Evolutionary conservation across 257 asterid species (phyloP).

Genomic region (Solanum phureja): DNA sequence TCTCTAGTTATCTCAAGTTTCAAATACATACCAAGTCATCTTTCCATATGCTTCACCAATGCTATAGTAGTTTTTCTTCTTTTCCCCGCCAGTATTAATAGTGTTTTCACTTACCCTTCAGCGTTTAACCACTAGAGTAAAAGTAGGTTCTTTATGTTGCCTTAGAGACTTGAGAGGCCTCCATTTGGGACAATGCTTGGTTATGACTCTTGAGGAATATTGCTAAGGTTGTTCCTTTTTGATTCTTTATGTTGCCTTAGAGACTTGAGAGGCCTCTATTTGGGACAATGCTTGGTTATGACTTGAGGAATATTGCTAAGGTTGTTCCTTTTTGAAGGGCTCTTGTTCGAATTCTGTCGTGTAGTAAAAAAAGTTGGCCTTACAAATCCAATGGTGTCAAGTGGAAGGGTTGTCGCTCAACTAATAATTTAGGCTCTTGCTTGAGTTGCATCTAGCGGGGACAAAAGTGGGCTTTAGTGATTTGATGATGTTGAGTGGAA

Average conservation of each 20-base stretch:
- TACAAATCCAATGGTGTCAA: background rate
- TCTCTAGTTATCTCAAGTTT: background rate
- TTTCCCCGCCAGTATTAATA: background rate
- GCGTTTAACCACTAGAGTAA: background rate
- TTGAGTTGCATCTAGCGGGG: background rate
- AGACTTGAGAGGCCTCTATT: background rate
- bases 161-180: background rate
- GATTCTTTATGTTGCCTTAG: background rate
- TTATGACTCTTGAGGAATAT: background rate
- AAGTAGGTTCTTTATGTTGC: background rate
- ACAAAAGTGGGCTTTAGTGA: background rate
- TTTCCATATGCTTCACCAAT: background rate
- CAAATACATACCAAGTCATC: background rate
- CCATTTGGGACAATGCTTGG: background rate
- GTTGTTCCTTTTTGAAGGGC: background rate
- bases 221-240: background rate
- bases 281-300: background rate
- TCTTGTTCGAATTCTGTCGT: background rate
- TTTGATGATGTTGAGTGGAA: background rate
- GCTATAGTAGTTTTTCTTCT: background rate
- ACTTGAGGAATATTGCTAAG: background rate
- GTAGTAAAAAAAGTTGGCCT: background rate
- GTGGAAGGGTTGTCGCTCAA: background rate
- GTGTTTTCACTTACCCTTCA: background rate
- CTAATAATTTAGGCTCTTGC: too few relatives aligned